These are phyloP conservation scores for Tricladium varicosporioides DNA, from an alignment of 2,329 filamentous ascomycete species.

Conservation along the genomic window DNA sequence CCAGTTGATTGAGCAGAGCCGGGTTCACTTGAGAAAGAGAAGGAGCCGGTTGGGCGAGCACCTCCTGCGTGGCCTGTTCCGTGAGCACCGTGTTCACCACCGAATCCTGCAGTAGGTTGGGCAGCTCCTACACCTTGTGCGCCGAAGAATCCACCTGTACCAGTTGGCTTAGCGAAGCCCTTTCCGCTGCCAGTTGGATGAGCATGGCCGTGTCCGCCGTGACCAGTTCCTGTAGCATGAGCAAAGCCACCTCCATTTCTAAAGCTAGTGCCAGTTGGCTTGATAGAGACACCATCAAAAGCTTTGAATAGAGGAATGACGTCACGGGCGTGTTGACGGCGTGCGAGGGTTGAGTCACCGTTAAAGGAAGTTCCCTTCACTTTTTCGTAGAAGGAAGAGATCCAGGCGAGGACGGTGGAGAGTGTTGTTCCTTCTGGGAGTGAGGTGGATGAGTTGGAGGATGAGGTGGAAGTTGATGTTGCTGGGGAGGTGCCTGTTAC, in stretches of 20 bases:
- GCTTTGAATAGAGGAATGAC: conserved; percentile 1
- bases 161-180: background rate
- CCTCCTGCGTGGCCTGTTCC: background rate
- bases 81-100: background rate
- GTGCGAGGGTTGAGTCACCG: conserved; percentile 10
- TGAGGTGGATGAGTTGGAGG: background rate
- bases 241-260: background rate
- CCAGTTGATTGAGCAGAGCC: background rate
- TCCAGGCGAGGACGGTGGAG: conserved; percentile 20
- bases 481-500: background rate
- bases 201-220: background rate
- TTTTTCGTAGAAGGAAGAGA: conserved; percentile 21
- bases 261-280: background rate
- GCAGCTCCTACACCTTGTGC: too few relatives aligned
- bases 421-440: conserved; percentile 21
- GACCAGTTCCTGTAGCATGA: background rate
- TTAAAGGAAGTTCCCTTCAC: conserved; percentile 14
- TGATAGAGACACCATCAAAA: background rate
- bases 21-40: background rate
- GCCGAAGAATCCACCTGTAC: background rate
- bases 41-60: too few relatives aligned
- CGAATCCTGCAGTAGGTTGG: too few relatives aligned
- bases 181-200: background rate
- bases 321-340: conserved; percentile 22
- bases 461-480: background rate